A percentile compares a stretch with the other conserved stretches of the same genome.
phyloP scores from a whole-genome alignment of 225 moss, liverwort and hornwort genomes.

The Anthoceros angustus region DNA sequence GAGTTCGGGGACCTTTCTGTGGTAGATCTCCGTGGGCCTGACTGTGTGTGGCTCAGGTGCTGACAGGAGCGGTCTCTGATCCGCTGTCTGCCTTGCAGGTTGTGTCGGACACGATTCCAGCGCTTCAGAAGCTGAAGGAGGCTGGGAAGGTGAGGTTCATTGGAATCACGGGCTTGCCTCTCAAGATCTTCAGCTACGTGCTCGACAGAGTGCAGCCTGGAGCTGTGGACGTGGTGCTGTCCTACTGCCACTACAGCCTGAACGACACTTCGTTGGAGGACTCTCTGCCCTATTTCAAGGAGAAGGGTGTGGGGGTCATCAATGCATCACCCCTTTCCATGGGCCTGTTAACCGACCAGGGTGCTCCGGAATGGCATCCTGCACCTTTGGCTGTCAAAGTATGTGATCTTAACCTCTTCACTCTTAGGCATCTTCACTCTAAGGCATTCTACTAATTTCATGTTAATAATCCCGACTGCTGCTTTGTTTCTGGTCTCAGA shows the following conservation, averaged over 20 bases:
- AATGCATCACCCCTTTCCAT: slow-evolving; percentile 90
- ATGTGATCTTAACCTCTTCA: neutral
- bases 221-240: slow-evolving; percentile 52
- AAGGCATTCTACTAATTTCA: too few relatives aligned
- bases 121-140: slow-evolving; percentile 64
- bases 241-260: slow-evolving; percentile 75
- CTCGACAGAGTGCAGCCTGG: slow-evolving; percentile 67
- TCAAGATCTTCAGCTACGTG: slow-evolving; percentile 53
- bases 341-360: slow-evolving; percentile 62
- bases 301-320: slow-evolving; percentile 82
- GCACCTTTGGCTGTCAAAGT: slow-evolving; percentile 79
- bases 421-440: too few relatives aligned
- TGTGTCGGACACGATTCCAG: slow-evolving; percentile 73
- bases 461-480: neutral
- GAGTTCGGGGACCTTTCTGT: slow-evolving; percentile 73
- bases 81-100: slow-evolving; percentile 39
- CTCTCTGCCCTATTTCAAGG: slow-evolving; percentile 66
- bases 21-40: too few relatives aligned
- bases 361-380: slow-evolving; percentile 89
- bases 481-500: slow-evolving; percentile 18
- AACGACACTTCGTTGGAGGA: slow-evolving; percentile 61
- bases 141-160: slow-evolving; percentile 67
- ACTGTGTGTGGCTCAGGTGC: too few relatives aligned
- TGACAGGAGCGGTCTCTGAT: neutral
- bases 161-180: slow-evolving; percentile 78